Percentiles rank a stretch among this genome's conserved stretches.
phyloP scores from a whole-genome alignment of 306 rosid species.

The Quercus mongolica region DNA sequence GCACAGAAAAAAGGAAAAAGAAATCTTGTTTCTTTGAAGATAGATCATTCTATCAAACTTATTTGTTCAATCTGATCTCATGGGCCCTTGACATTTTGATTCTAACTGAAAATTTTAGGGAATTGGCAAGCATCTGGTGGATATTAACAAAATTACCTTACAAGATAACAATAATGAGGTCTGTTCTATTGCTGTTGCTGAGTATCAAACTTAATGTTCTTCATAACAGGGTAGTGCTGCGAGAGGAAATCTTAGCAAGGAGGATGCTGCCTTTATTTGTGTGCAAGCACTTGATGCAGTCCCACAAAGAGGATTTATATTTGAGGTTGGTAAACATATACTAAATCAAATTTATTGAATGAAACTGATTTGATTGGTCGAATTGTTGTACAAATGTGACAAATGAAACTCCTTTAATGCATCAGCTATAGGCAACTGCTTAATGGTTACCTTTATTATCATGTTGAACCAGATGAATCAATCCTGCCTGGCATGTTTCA shows the following conservation, averaged over 20 bases:
- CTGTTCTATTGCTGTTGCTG: background rate
- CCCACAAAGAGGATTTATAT: conserved; percentile 59
- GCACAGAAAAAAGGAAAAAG: background rate
- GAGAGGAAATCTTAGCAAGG: conserved; percentile 72
- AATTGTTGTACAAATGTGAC: background rate
- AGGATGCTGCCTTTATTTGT: conserved; percentile 88
- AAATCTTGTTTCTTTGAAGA: background rate
- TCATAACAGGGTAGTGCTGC: conserved; percentile 61
- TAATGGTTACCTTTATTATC: background rate
- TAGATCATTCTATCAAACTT: background rate
- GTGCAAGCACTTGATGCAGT: conserved; percentile 67
- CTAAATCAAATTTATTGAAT: background rate
- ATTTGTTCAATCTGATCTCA: background rate
- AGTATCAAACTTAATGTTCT: conserved; percentile 10
- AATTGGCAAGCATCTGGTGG: background rate
- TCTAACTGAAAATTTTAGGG: conserved; percentile 11
- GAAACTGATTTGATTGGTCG: background rate
- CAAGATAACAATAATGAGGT: background rate
- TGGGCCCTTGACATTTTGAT: background rate
- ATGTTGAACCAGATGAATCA: no score
- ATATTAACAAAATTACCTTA: background rate
- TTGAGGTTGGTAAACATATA: conserved; percentile 45
- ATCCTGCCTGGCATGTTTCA: background rate
- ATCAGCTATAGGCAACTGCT: background rate
- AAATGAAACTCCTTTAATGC: background rate